Conservation (phyloP, 2,329 filamentous ascomycete species). For the Diaporthe citriasiana region DNA sequence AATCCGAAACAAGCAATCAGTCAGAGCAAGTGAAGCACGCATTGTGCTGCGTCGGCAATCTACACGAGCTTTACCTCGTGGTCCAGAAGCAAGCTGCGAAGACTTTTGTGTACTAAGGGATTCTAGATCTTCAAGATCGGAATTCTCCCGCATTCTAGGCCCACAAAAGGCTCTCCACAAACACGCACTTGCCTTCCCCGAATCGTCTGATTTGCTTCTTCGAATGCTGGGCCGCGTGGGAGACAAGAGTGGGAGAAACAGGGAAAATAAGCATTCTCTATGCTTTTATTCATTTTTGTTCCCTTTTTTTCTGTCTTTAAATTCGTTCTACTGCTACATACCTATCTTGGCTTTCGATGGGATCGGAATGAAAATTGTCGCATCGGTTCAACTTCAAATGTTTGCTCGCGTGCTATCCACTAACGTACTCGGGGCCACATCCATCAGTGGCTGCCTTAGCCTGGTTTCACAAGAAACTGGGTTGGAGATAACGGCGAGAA, state of each 20-base stretch:
- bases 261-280: background rate
- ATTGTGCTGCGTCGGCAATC: constrained; percentile 23
- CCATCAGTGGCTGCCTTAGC: background rate
- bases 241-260: no score
- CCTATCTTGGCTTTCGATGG: background rate
- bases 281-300: background rate
- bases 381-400: background rate
- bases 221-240: background rate
- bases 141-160: background rate
- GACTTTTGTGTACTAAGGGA: background rate
- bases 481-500: background rate
- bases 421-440: background rate
- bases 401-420: background rate
- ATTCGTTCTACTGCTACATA: background rate
- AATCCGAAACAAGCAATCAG: constrained; percentile 19
- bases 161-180: background rate
- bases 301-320: background rate
- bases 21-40: background rate
- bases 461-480: background rate
- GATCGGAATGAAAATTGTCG: background rate
- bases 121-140: constrained; percentile 1
- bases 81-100: background rate
- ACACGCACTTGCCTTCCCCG: background rate
- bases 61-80: constrained; percentile 10
- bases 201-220: background rate